A percentile compares a stretch with the other conserved stretches of the same genome.
phyloP scores from a whole-genome alignment of 2,329 filamentous ascomycete species.

The Drechslerella stenobrocha region DNA sequence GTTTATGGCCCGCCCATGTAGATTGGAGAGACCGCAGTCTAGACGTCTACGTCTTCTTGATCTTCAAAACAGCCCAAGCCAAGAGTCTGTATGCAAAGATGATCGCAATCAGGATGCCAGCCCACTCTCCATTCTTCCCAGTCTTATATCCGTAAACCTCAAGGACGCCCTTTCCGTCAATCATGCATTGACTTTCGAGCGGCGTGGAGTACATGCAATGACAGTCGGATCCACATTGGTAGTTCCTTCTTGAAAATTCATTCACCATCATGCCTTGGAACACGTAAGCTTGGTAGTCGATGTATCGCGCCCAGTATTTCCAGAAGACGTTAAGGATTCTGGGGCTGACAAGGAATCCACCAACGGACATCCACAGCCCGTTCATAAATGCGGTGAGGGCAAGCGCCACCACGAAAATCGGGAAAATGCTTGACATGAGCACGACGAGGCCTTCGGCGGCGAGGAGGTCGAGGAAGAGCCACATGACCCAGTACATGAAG shows the following conservation, averaged over 20 bases:
- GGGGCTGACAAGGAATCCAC: slow-evolving; percentile 77
- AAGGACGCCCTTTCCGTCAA: slow-evolving; percentile 72
- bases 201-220: slow-evolving; percentile 72
- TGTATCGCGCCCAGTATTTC: slow-evolving; percentile 85
- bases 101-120: slow-evolving; percentile 77
- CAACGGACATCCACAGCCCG: slow-evolving; percentile 84
- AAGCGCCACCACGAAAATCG: slow-evolving; percentile 77
- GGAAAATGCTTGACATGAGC: slow-evolving; percentile 71
- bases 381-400: slow-evolving; percentile 83
- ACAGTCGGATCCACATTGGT: slow-evolving; percentile 64
- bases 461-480: slow-evolving; percentile 81
- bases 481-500: slow-evolving; percentile 79
- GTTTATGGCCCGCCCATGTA: not conserved
- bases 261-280: slow-evolving; percentile 95
- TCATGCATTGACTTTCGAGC: slow-evolving; percentile 67
- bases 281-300: slow-evolving; percentile 82
- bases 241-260: slow-evolving; percentile 71
- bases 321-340: slow-evolving; percentile 78
- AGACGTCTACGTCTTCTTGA: slow-evolving; percentile 53
- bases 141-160: slow-evolving; percentile 69
- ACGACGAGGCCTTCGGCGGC: slow-evolving; percentile 83
- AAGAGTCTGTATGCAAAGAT: slow-evolving; percentile 72
- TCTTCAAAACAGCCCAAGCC: slow-evolving; percentile 65
- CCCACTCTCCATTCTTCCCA: slow-evolving; percentile 68
- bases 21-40: not conserved